Base-by-base conservation (phyloP, 2,329 filamentous ascomycete genomes). In the Cladosporium sp. region DNA sequence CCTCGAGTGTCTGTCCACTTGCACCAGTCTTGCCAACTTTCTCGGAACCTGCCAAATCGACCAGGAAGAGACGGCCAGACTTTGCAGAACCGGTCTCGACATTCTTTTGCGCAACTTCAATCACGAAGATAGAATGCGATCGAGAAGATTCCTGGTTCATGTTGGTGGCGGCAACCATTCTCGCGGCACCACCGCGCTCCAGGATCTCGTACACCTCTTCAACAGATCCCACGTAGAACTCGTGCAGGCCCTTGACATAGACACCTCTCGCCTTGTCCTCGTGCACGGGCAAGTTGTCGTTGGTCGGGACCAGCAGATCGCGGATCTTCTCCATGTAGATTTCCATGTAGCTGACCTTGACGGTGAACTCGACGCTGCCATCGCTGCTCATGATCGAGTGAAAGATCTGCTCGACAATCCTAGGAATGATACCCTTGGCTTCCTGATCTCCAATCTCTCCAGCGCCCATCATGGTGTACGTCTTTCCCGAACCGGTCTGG, bases 311-410 rank as follows among this genome's bases (percentile, higher is more conserved):
- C 69, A 99, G 83, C 74, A 99, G 81, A 87, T 99, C 95, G 74
- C 94, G 88, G 78, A 99, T 98, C 72, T 91, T 89, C 82, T 99
- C 95, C 95, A 98, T 99, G 83, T 99, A 99, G 70, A 99, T 98
- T 80, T 99, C 95, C 93, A 99, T 97, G 80, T 98, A 98, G 79
- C 93, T 97, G 76, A 98, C 94, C 65, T 93, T 89, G 62, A 99
- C 94, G n/a, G 93, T 98, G 80, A 98, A 98, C 80, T 98, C 95
- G 78, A 98, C 97, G 71, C 92, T 96, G 73, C 89, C 89, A 52
- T 94, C 92, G 73, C 93, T 97, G 26, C 91, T 88, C 80, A 97
- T 85, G 78, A 98, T 98, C 80, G 91, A 96, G 72, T 91, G 89
- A 78, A 98, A 98, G 77, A 98, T 97, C 81, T 98, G 94, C 80